Evolutionary conservation across 1,284 basidiomycete genomes (phyloP), one percentile per base, ranked within the genome.

Genomic region (Apiotrichum siamense): DNA sequence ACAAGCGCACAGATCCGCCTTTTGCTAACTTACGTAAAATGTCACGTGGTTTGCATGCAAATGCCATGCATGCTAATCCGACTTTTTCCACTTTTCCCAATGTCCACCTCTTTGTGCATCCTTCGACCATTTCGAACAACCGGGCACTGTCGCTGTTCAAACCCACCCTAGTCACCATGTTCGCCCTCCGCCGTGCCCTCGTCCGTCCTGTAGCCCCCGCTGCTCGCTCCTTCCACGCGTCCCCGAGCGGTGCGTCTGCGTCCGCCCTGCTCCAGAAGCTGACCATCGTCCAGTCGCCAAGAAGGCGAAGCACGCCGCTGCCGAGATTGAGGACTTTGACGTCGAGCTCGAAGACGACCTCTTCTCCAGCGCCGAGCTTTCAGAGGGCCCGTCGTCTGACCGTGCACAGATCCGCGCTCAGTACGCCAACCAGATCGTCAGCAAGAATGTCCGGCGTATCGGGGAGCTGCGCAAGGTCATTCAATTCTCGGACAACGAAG

Each of bases 391-490:
- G 1, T 26, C 48, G 7, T 43, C 33, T 4, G 41, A 37, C 2
- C 57, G 57, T 20, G 48, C 50, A 15, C 42, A 23, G 18, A 24
- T 25, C 24, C 53, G 57, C 33, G 32, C 41, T 5, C 41, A 44
- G 21, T 15, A 46, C 12, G 42, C 50, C 9, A 10, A 37, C 12
- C 7, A 15, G 10, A 55, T 58, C 29, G 45, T 54, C 18, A 25
- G 23, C 37, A 43, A 44, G 27, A 41, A 39, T 18, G 39, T 33
- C 17, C 23, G 20, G 39, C 52, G 48, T 37, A 27, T 46, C 23
- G 57, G 57, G 24, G 49, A 50, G 43, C 49, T 59, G 27, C 53
- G 57, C 31, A 59, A 59, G 47, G 54, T 59, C 29, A 42, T 55
- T 23, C 49, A 50, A 45, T 46, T 55, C n/a, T 38, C 41, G 23